Evolutionary conservation across 805 yeast species (phyloP).

Genomic region (Candida koratica): DNA sequence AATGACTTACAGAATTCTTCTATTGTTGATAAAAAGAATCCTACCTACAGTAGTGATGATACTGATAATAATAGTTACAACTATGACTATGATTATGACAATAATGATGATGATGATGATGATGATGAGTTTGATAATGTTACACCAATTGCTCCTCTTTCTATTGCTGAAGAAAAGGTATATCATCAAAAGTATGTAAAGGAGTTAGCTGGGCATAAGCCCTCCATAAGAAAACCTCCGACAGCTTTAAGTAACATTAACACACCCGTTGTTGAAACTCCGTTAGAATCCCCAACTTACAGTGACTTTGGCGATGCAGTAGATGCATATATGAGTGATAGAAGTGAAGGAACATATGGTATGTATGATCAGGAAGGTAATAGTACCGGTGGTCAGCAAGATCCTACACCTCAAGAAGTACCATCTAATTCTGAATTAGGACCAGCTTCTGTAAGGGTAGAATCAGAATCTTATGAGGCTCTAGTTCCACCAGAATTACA

Average conservation of each 20-base stretch:
- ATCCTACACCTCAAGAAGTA: not conserved
- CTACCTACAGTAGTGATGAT: slow-evolving; percentile 28
- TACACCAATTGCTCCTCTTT: slow-evolving; percentile 25
- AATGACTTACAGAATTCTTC: slow-evolving; percentile 30
- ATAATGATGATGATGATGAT: slow-evolving; percentile 10
- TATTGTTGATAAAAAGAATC: slow-evolving; percentile 8
- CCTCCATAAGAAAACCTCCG: slow-evolving; percentile 39
- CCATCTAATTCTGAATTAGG: not conserved
- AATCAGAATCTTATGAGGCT: not conserved
- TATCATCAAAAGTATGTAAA: slow-evolving; percentile 23
- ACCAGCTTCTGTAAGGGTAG: not conserved
- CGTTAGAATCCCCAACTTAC: slow-evolving; percentile 26
- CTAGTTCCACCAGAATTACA: slow-evolving; percentile 13
- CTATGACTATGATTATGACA: slow-evolving; percentile 7
- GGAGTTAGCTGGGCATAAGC: slow-evolving; percentile 24
- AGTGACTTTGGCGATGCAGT: slow-evolving; percentile 31
- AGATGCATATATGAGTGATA: slow-evolving; percentile 23
- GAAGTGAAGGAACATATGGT: not conserved
- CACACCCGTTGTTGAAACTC: slow-evolving; percentile 8
- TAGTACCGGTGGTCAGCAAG: not conserved
- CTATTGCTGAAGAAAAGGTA: slow-evolving; percentile 19
- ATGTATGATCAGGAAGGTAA: slow-evolving; percentile 10
- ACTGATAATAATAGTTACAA: slow-evolving; percentile 19
- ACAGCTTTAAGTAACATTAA: slow-evolving; percentile 10
- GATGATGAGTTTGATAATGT: slow-evolving; percentile 15